Evolutionary conservation across 1,284 basidiomycete species (phyloP).

Genomic region (Exsudoporus floridanus): DNA sequence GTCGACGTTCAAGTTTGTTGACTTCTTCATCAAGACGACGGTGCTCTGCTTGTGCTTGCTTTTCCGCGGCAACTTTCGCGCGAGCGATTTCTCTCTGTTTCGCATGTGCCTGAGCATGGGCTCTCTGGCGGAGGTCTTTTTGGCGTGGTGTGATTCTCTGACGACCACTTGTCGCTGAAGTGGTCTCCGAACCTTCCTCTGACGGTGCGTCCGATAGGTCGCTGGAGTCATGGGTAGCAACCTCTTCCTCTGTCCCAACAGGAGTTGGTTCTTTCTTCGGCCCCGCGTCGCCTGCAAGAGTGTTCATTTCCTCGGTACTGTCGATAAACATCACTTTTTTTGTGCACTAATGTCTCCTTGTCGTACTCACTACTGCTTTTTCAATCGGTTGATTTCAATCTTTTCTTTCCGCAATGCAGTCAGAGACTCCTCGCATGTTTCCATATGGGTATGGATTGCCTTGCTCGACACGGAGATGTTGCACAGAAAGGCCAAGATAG

Average conservation of each 20-base stretch:
- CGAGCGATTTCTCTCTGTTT: conserved; percentile 76
- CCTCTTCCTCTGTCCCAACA: conserved; percentile 54
- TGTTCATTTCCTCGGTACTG: conserved; percentile 73
- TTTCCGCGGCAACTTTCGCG: conserved; percentile 69
- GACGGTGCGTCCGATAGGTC: conserved; percentile 69
- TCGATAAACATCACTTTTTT: conserved; percentile 9
- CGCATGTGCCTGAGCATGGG: conserved; percentile 60
- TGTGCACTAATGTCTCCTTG: conserved; percentile 1
- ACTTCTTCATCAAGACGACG: conserved; percentile 87
- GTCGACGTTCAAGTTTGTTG: conserved; percentile 70
- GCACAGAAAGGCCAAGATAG: conserved; percentile 85
- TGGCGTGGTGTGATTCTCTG: conserved; percentile 51
- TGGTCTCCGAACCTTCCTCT: conserved; percentile 53
- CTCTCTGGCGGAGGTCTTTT: conserved; percentile 53
- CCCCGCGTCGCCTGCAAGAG: conserved; percentile 58
- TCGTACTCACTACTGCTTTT: conserved; percentile 77
- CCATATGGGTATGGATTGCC: conserved; percentile 84
- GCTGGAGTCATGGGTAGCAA: conserved; percentile 59
- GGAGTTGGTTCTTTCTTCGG: conserved; percentile 48
- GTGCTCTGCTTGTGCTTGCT: conserved; percentile 71
- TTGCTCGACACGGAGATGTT: conserved; percentile 90
- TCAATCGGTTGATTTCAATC: conserved; percentile 87
- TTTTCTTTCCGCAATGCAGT: conserved; percentile 95
- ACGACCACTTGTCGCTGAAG: conserved; percentile 41
- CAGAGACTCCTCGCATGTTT: conserved; percentile 83